A percentile compares a stretch with the other conserved stretches of the same genome.
These are phyloP conservation scores for Lasiosphaeria ovina DNA, from an alignment of 495 filamentous ascomycete species.

Conservation along the genomic window DNA sequence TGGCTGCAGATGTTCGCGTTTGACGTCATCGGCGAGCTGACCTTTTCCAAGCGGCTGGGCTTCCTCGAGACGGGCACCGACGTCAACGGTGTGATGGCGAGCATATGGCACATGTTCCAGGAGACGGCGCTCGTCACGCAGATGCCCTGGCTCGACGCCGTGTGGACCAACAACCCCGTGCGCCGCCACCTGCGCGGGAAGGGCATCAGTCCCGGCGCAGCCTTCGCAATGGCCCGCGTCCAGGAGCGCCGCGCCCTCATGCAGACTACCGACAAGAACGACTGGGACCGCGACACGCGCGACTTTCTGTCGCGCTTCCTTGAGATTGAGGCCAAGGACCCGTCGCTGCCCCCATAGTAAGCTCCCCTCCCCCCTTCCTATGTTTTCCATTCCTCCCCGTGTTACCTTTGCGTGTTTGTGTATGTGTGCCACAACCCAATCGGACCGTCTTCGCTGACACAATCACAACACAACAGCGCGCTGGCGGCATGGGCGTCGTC, in stretches of 20 bases:
- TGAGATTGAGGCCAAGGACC: neutral
- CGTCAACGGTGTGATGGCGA: slow-evolving; percentile 46
- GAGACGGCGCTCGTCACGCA: slow-evolving; percentile 50
- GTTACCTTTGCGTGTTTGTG: no score
- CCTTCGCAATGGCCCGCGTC: neutral
- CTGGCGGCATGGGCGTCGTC: slow-evolving; percentile 45
- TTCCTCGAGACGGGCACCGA: slow-evolving; percentile 53
- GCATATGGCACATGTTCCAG: slow-evolving; percentile 37
- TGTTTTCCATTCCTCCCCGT: no score
- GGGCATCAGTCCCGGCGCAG: no score
- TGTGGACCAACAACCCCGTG: slow-evolving; percentile 31
- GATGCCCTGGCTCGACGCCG: slow-evolving; percentile 45
- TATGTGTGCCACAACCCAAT: no score
- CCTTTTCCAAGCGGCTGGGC: slow-evolving; percentile 53
- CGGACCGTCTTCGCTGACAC: no score
- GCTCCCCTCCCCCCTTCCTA: neutral
- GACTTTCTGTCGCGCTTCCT: slow-evolving; percentile 7
- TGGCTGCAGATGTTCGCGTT: slow-evolving; percentile 61
- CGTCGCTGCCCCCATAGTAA: neutral
- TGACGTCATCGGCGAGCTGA: slow-evolving; percentile 59
- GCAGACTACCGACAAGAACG: neutral
- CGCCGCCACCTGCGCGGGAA: neutral
- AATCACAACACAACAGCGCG: neutral
- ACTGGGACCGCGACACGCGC: neutral
- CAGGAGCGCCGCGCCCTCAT: neutral